These are phyloP conservation scores for Saccharomyces hybrid DNA, from an alignment of 1,139 yeast species.

Conservation along the genomic window DNA sequence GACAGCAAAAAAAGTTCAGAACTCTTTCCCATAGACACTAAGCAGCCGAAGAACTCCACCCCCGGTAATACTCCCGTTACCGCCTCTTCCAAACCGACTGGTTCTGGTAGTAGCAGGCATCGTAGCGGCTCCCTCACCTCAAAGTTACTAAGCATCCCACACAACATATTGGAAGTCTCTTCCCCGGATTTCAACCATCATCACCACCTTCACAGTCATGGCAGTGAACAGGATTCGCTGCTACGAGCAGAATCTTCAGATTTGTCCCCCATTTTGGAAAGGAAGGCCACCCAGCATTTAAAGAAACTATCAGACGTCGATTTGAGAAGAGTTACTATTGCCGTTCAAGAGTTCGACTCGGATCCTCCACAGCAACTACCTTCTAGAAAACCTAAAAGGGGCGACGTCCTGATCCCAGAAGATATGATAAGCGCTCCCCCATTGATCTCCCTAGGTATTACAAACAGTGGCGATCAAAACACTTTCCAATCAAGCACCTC, in stretches of 20 bases:
- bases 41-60: neutral
- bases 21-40: neutral
- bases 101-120: neutral
- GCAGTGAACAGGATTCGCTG: neutral
- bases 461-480: slow-evolving; percentile 22
- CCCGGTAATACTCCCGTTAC: neutral
- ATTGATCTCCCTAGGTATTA: slow-evolving; percentile 58
- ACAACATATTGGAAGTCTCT: neutral
- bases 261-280: slow-evolving; percentile 3
- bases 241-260: neutral
- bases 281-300: slow-evolving; percentile 35
- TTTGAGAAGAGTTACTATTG: slow-evolving; percentile 68
- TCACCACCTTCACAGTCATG: neutral
- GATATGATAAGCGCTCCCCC: slow-evolving; percentile 54
- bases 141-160: neutral
- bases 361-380: slow-evolving; percentile 98
- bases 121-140: neutral
- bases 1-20: neutral
- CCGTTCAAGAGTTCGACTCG: slow-evolving; percentile 54
- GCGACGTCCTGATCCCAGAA: slow-evolving; percentile 72
- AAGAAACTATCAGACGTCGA: slow-evolving; percentile 22
- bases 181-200: neutral
- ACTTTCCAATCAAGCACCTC: neutral
- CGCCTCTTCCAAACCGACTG: neutral
- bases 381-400: slow-evolving; percentile 71